These are phyloP conservation scores for Xylaria sp. DNA, from an alignment of 2,329 filamentous ascomycete genomes.

Conservation along the genomic window DNA sequence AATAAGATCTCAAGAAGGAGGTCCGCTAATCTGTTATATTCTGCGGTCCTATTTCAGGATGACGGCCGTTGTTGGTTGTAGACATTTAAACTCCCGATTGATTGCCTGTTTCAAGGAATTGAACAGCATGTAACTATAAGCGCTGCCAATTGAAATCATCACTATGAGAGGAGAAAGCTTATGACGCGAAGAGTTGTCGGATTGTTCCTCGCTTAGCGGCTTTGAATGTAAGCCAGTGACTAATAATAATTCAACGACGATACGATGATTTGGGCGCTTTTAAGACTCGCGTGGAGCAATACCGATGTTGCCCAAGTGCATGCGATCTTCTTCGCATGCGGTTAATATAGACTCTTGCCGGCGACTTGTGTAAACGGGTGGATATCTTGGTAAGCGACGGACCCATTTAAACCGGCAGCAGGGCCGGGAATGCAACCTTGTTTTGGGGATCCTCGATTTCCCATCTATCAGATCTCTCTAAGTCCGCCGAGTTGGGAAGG, in stretches of 20 bases:
- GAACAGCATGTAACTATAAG: background rate
- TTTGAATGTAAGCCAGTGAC: background rate
- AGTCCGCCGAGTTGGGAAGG: constrained; percentile 4
- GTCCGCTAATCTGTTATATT: background rate
- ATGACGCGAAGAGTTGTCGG: background rate
- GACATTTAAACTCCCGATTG: background rate
- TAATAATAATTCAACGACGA: background rate
- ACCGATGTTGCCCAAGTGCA: background rate
- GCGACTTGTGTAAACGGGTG: constrained; percentile 4
- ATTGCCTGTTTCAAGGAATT: background rate
- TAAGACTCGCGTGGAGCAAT: constrained; percentile 2
- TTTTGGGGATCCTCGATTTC: constrained; percentile 25
- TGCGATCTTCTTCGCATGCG: constrained; percentile 1
- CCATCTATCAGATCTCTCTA: constrained; percentile 35
- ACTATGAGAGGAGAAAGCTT: background rate
- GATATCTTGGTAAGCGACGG: constrained; percentile 17
- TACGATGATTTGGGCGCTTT: constrained; percentile 23
- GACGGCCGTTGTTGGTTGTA: no score
- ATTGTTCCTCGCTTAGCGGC: background rate
- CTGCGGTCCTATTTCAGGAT: background rate
- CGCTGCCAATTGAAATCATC: background rate
- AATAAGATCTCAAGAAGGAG: background rate
- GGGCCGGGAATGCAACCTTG: constrained; percentile 30
- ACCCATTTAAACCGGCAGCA: constrained; percentile 9
- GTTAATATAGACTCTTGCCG: constrained; percentile 19